A percentile compares a stretch with the other conserved stretches of the same genome.
Conservation (phyloP, 768 basidiomycete species). For the Kwoniella mangroviensis region DNA sequence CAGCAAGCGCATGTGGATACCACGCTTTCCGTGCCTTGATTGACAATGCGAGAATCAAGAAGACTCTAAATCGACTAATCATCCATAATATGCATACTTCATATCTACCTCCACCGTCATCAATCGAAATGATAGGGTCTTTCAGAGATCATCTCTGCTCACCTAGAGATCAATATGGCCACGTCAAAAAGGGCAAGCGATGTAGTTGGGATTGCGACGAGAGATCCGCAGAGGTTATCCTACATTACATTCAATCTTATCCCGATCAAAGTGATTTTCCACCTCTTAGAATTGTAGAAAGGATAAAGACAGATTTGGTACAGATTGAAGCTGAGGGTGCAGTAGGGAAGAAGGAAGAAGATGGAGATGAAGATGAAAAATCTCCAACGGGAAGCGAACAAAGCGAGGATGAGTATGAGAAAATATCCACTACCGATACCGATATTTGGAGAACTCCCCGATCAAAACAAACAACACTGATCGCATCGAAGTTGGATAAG, state of each 20-base stretch:
- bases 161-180: neutral
- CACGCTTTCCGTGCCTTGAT: neutral
- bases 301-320: neutral
- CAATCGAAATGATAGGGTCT: neutral
- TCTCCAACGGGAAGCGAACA: neutral
- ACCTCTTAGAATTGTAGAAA: neutral
- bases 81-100: slow-evolving; percentile 3
- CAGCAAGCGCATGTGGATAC: neutral
- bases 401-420: neutral
- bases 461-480: neutral
- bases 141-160: neutral
- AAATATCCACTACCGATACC: neutral
- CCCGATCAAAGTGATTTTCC: neutral
- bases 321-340: neutral
- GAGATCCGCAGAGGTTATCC: neutral
- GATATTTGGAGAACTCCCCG: neutral
- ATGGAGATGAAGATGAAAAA: neutral
- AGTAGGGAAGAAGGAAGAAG: neutral
- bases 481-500: neutral
- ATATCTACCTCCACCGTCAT: neutral
- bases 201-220: neutral
- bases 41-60: neutral
- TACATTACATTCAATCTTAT: neutral
- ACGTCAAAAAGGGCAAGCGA: neutral
- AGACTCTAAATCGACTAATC: neutral